phyloP scores from a whole-genome alignment of 129 eudicot genomes.

The Smallanthus sonchifolius region DNA sequence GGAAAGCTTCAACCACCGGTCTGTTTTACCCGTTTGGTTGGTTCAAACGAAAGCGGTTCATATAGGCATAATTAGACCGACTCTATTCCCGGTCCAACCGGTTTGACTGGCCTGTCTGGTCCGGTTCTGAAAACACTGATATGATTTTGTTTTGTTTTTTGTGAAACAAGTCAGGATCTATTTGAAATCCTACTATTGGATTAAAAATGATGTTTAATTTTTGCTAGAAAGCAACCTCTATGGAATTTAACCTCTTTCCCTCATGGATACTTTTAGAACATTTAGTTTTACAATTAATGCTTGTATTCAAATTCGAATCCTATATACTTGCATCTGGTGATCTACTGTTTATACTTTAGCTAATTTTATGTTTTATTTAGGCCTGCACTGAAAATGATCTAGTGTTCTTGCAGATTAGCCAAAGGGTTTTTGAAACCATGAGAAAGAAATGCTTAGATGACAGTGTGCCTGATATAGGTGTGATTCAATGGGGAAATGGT shows the following conservation, averaged over 20 bases:
- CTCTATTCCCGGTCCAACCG: no score
- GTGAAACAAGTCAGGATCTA: background rate
- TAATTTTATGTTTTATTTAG: background rate
- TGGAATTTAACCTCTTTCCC: background rate
- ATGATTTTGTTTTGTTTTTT: background rate
- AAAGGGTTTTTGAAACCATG: conserved; percentile 72
- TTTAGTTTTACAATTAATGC: background rate
- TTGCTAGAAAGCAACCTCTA: background rate
- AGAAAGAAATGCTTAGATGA: conserved; percentile 44
- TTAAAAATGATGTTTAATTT: background rate
- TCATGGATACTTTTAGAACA: background rate
- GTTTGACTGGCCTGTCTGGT: no score
- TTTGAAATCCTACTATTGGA: background rate
- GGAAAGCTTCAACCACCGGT: no score
- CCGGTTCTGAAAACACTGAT: no score
- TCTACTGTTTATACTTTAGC: background rate
- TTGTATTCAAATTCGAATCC: background rate
- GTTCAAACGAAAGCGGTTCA: no score
- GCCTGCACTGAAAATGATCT: background rate
- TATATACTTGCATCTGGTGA: background rate
- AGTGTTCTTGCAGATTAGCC: conserved; percentile 58
- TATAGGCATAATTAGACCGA: no score
- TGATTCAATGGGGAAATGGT: conserved; percentile 29
- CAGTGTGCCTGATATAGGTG: conserved; percentile 35
- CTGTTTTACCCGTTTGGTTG: no score